Evolutionary conservation across 2,329 filamentous ascomycete genomes (phyloP), one percentile per base, ranked within the genome.

Genomic region (Pseudonectria foliicola): DNA sequence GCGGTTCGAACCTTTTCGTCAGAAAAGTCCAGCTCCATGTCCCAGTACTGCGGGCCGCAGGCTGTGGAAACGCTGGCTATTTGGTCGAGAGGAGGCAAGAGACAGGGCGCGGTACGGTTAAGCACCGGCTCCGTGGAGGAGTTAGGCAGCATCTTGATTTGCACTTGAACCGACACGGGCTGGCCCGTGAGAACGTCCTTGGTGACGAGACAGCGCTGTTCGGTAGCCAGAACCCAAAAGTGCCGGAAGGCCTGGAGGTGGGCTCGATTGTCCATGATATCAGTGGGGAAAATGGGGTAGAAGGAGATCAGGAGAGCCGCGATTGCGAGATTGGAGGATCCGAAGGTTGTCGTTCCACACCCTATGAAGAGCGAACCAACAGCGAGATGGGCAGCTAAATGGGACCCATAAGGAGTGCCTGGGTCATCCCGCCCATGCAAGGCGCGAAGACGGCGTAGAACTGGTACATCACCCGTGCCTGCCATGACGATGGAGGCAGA

Each of bases 181-280:
- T 87, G 79, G 27, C 82, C 79, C 0, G 86, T 94, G 39, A 92
- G 80, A 3, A 92, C 75, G 48, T 98, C 92, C 42, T 90, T 85
- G 13, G 86, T 77, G 1, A 98, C 77, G 1, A 98, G 73, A 55
- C 90, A 96, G 33, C 93, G 77, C 8, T 87, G 78, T 52, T 98
- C 92, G 0, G 85, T 82, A 2, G 92, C 92, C 4, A 98, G 71
- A 10, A 95, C 90, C 92, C 92, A 98, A 54, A 98, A 85, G 61
- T 98, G 90, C 5, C 93, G 80, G 65, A 98, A 92, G 4, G 93
- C 92, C 64, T 98, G 92, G 6, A 98, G 71, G 52, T 98, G 92
- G 10, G 87, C 88, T 45, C 85, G 83, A 55, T 96, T 96, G 63
- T 98, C 92, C 52, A 94, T 83, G 2, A 96, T 85, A 21, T 78